Evolutionary conservation across 2,329 filamentous ascomycete species (phyloP), one percentile per base, ranked within the genome.

Genomic region (Aspergillus persii): DNA sequence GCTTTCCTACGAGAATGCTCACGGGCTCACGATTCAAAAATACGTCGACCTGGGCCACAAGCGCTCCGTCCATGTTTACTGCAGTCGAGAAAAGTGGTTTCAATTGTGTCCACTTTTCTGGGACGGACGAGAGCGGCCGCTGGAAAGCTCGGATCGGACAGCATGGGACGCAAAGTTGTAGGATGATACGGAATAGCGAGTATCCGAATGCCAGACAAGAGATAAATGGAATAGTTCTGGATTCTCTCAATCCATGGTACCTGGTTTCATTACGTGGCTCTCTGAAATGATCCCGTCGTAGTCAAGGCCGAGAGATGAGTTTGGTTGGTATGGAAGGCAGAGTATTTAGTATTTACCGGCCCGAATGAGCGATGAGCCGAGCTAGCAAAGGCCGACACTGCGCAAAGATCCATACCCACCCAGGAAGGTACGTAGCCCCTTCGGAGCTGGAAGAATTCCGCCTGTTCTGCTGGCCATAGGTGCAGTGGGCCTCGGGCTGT

Each of bases 31-130:
- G 6, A 79, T 92, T 41, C 86, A 89, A 66, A 89, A 89, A 74
- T 85, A 90, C 61, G 84, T 91, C 62, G 89, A 91, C 65, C 74
- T 91, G 62, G 87, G 87, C 4, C 85, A 90, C 66, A 91, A 91
- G 79, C 82, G 89, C 30, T 88, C 87, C 58, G 87, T 86, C 2
- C 82, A 90, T 61, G 83, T 89, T 70, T 80, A 81, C 60, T 88
- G 87, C 67, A 84, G 84, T 53, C 78, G 88, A 7, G 86, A 88
- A 71, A 80, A 87, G 58, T 91, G 89, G 79, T 90, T 90, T 76
- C 87, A 89, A 64, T 68, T 82, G 11, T 81, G 77, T 62, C 80
- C 80, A 6, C 53, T 82, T 27, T 80, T 78, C 63, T 82, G 79
- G 78, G 80, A 82, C 63, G 80, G 79, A 6, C 63, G 77, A 7